phyloP scores from a whole-genome alignment of 2,329 filamentous ascomycete genomes.

The Beauveria sp. region DNA sequence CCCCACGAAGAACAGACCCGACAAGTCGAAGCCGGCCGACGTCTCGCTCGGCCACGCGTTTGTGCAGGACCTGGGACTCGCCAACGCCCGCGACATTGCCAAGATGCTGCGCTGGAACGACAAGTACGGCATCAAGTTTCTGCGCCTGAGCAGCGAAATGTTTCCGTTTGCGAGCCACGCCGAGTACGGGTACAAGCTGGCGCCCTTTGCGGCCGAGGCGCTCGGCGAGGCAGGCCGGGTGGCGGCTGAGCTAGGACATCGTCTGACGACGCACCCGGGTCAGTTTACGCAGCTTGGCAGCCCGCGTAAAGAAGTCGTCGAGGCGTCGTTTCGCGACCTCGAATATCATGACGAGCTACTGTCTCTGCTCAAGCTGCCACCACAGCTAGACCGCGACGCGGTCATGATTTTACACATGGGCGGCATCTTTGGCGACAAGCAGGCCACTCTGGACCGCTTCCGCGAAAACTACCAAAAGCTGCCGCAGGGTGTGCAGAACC shows the following conservation, averaged over 20 bases:
- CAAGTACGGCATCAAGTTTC: conserved; percentile 82
- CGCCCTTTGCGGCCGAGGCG: conserved; percentile 67
- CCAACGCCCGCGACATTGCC: conserved; percentile 73
- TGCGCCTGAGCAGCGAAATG: conserved; percentile 91
- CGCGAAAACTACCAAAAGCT: conserved; percentile 63
- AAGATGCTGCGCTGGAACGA: conserved; percentile 93
- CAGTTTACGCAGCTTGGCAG: conserved; percentile 90
- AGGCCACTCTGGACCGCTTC: conserved; percentile 70
- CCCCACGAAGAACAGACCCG: conserved; percentile 76
- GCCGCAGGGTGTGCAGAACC: conserved; percentile 63
- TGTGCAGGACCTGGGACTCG: conserved; percentile 68
- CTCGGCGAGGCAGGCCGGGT: conserved; percentile 71
- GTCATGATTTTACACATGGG: conserved; percentile 95
- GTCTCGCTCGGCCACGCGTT: conserved; percentile 60
- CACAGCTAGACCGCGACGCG: conserved; percentile 74
- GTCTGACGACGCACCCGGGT: conserved; percentile 84
- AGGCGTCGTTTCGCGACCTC: conserved; percentile 70
- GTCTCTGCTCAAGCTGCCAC: conserved; percentile 64
- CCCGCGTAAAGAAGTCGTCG: conserved; percentile 68
- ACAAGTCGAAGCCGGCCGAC: conserved; percentile 62
- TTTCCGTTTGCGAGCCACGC: conserved; percentile 91
- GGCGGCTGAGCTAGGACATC: conserved; percentile 70
- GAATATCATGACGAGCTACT: conserved; percentile 86
- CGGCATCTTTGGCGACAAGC: conserved; percentile 81
- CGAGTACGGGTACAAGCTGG: conserved; percentile 78